These are phyloP conservation scores for Hymenoscyphus salicellus DNA, from an alignment of 2,329 filamentous ascomycete genomes.

Conservation along the genomic window DNA sequence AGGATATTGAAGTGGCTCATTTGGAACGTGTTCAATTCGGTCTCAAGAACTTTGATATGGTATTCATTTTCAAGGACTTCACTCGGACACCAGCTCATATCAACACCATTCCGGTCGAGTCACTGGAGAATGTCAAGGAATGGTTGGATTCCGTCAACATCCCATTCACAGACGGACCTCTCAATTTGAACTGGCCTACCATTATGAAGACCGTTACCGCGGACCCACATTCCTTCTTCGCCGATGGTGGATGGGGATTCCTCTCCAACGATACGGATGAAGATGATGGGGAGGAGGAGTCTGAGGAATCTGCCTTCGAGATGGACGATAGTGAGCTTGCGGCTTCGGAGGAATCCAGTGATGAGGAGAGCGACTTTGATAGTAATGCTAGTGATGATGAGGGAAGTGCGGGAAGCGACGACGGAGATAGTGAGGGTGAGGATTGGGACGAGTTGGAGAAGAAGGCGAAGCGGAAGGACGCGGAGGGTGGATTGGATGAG, in stretches of 20 bases:
- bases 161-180: slow-evolving; percentile 85
- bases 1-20: slow-evolving; percentile 94
- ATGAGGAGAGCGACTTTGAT: slow-evolving; percentile 91
- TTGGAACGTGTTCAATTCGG: slow-evolving; percentile 95
- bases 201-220: slow-evolving; percentile 99
- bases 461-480: slow-evolving; percentile 83
- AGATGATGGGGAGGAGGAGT: slow-evolving; percentile 72
- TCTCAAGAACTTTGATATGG: slow-evolving; percentile 97
- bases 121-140: slow-evolving; percentile 91
- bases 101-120: slow-evolving; percentile 97
- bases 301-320: slow-evolving; percentile 91
- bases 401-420: slow-evolving; percentile 68
- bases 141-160: slow-evolving; percentile 97
- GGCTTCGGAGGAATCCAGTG: slow-evolving; percentile 69
- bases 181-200: slow-evolving; percentile 97
- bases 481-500: slow-evolving; percentile 62
- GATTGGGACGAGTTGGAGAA: slow-evolving; percentile 94
- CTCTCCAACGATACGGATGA: slow-evolving; percentile 83
- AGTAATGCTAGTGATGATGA: slow-evolving; percentile 83
- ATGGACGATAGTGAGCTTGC: slow-evolving; percentile 79
- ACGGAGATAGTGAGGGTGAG: slow-evolving; percentile 76
- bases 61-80: slow-evolving; percentile 98
- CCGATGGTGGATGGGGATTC: slow-evolving; percentile 93
- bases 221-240: slow-evolving; percentile 93
- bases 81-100: slow-evolving; percentile 85